Evolutionary conservation across 192 early-diverging fungal genomes (phyloP).

Genomic region (Podila minutissima): DNA sequence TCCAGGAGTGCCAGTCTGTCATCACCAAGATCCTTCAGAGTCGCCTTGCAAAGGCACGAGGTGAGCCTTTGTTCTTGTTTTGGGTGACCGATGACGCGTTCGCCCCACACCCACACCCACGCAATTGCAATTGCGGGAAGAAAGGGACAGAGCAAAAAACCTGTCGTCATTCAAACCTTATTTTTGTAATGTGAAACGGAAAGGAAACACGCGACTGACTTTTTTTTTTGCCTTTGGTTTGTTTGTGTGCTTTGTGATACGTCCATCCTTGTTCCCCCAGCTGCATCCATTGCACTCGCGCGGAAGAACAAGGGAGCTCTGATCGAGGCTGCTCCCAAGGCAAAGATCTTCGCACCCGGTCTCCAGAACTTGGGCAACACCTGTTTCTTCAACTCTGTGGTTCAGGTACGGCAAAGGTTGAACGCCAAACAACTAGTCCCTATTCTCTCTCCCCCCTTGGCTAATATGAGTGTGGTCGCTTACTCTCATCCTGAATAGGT

Average conservation of each 20-base stretch:
- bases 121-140: neutral
- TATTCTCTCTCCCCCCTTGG: too few relatives aligned
- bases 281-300: neutral
- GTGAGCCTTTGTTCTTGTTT: neutral
- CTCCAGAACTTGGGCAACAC: conserved; percentile 78
- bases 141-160: neutral
- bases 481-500: neutral
- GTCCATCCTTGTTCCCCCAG: neutral
- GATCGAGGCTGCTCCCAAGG: neutral
- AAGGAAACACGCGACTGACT: neutral
- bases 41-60: conserved; percentile 8
- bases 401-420: conserved; percentile 53
- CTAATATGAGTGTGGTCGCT: too few relatives aligned
- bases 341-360: conserved; percentile 52
- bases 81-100: neutral
- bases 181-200: neutral
- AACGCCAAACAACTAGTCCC: neutral
- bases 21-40: conserved; percentile 1
- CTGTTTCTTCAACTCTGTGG: conserved; percentile 80
- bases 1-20: neutral
- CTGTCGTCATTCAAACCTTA: neutral
- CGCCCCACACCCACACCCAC: neutral
- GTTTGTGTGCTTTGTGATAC: neutral
- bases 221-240: neutral
- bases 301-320: neutral